A percentile compares a stretch with the other conserved stretches of the same genome.
phyloP scores from a whole-genome alignment of 805 yeast genomes.

The Candida suzukii region DNA sequence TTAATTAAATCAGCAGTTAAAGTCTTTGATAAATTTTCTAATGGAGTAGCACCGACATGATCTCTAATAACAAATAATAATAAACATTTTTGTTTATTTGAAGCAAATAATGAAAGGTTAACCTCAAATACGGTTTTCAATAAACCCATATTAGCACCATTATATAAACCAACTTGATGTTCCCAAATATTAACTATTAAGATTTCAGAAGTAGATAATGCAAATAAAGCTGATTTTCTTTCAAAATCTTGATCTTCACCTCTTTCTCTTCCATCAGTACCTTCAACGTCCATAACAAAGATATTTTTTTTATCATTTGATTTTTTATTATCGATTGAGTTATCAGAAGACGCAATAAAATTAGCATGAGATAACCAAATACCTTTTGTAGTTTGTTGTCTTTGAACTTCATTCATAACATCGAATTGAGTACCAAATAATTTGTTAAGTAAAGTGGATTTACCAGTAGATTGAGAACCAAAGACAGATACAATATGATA shows the following conservation, averaged over 20 bases:
- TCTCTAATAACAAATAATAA: conserved; percentile 88
- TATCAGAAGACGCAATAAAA: conserved; percentile 23
- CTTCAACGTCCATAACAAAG: conserved; percentile 94
- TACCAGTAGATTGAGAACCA: conserved; percentile 96
- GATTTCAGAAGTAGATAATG: conserved; percentile 85
- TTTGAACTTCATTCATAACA: conserved; percentile 80
- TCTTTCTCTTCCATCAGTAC: conserved; percentile 95
- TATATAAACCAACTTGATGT: conserved; percentile 92
- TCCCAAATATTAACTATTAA: conserved; percentile 95
- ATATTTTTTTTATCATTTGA: conserved; percentile 28
- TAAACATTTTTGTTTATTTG: conserved; percentile 48
- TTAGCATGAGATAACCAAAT: conserved; percentile 66
- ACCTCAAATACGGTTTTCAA: conserved; percentile 96
- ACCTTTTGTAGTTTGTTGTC: conserved; percentile 90
- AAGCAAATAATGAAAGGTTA: conserved; percentile 77
- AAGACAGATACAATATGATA: conserved; percentile 93
- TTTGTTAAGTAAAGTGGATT: conserved; percentile 82
- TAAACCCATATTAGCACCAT: conserved; percentile 95
- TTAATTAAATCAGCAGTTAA: conserved; percentile 62
- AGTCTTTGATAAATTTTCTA: conserved; percentile 61
- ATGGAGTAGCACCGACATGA: conserved; percentile 81
- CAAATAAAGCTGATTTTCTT: conserved; percentile 92
- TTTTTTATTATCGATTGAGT: conserved; percentile 3
- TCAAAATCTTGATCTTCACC: conserved; percentile 99
- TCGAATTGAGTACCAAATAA: conserved; percentile 84